Evolutionary conservation across 2,329 filamentous ascomycete species (phyloP), one percentile per base, ranked within the genome.

Genomic region (Trichoderma harzianum): DNA sequence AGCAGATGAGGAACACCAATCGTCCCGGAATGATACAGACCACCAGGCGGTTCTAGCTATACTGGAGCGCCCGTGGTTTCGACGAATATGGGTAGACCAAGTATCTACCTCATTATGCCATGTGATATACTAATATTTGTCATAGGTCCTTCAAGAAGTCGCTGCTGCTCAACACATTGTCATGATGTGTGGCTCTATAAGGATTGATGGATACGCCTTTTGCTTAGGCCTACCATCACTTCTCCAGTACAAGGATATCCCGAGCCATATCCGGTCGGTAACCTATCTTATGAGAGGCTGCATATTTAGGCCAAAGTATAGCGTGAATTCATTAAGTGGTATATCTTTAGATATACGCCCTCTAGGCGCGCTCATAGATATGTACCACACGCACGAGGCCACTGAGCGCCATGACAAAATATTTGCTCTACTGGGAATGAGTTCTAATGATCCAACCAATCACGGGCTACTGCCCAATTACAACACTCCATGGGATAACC

Each of bases 311-410:
- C 70, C 70, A 34, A 62, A 39, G 26, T 53, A 62, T 30, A 62
- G 14, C 5, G 2, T 32, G 5, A 51, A 62, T 18, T 16, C 18
- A 14, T 28, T 26, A 0, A 39, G 67, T 3, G 55, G 28, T 4
- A 26, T 62, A 58, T 69, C 67, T 58, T 71, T 87, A n/a, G 57
- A 69, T 24, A 63, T 72, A 53, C 55, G 70, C 0, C 57, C 70
- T 30, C 65, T 72, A 7, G 70, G 70, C 18, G 65, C 57, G 14
- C 43, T 72, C 7, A 55, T 72, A 21, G 70, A 72, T 39, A 69
- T 69, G 70, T 72, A 72, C 36, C 70, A 69, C 16, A 32, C 65
- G 2, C 65, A 67, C 32, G 74, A 74, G 26, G 72, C 75, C 10
- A 72, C 72, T 14, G 75, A 76, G 51, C 72, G 72, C n/a, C 74